Evolutionary conservation across 2,329 filamentous ascomycete genomes (phyloP).

Genomic region (Curvularia sp.): DNA sequence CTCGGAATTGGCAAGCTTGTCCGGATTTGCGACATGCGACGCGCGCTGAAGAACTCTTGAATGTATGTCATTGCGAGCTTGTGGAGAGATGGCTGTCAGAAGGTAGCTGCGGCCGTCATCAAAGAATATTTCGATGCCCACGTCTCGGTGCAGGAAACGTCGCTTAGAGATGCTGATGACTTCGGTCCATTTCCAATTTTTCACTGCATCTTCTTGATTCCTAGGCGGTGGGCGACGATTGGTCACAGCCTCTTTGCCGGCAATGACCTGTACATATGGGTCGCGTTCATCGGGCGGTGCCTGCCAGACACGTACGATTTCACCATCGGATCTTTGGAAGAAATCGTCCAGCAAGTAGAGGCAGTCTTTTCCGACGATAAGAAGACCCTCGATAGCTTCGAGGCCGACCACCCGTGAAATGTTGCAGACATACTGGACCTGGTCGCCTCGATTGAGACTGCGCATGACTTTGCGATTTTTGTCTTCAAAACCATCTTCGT

Average conservation of each 20-base stretch:
- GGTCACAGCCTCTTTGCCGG: slow-evolving; percentile 72
- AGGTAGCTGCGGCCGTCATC: slow-evolving; percentile 95
- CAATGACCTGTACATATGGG: slow-evolving; percentile 92
- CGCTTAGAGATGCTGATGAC: slow-evolving; percentile 96
- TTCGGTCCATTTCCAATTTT: slow-evolving; percentile 93
- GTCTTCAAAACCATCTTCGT: slow-evolving; percentile 88
- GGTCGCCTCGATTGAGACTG: slow-evolving; percentile 85
- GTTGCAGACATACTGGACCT: slow-evolving; percentile 93
- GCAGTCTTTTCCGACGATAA: slow-evolving; percentile 90
- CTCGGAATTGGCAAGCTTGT: slow-evolving; percentile 76
- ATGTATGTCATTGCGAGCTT: slow-evolving; percentile 79
- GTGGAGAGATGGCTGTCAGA: slow-evolving; percentile 78
- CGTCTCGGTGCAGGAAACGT: slow-evolving; percentile 92
- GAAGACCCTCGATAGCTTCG: slow-evolving; percentile 89
- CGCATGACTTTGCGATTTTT: slow-evolving; percentile 99
- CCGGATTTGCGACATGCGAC: slow-evolving; percentile 76
- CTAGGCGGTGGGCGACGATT: slow-evolving; percentile 43
- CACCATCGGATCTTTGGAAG: slow-evolving; percentile 91
- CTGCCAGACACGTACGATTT: slow-evolving; percentile 96
- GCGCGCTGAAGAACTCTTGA: slow-evolving; percentile 77
- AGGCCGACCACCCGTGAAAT: slow-evolving; percentile 92
- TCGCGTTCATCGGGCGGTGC: slow-evolving; percentile 91
- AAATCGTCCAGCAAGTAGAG: slow-evolving; percentile 97
- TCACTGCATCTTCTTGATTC: slow-evolving; percentile 70
- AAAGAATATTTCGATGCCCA: slow-evolving; percentile 97